A percentile compares a stretch with the other conserved stretches of the same genome.
Conservation (phyloP, 208 protist genomes). For the Naegleria lovaniensis region DNA sequence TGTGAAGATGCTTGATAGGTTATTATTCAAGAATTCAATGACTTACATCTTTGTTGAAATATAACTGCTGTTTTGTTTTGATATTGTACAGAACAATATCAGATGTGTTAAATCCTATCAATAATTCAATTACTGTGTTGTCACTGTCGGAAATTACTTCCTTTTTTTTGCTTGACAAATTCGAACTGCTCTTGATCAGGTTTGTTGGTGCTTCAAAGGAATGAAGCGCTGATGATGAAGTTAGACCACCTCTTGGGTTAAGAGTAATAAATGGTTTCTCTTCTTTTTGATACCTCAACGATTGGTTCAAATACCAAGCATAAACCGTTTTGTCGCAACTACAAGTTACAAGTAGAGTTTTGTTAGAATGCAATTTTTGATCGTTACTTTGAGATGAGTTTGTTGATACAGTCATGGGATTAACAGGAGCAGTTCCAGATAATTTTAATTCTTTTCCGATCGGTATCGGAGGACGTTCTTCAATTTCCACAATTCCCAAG, state of each 20-base stretch:
- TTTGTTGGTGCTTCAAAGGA: background rate
- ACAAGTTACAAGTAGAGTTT: background rate
- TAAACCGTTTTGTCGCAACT: background rate
- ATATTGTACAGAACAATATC: background rate
- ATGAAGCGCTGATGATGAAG: background rate
- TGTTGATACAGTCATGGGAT: background rate
- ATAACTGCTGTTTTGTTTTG: background rate
- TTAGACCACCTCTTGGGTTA: background rate
- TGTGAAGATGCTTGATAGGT: no score
- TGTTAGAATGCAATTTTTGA: background rate
- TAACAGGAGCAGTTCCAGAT: no score
- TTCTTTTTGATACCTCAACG: background rate
- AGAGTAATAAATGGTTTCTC: background rate
- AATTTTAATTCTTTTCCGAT: no score
- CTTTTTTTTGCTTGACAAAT: background rate
- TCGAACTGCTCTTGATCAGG: no score
- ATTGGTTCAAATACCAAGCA: background rate
- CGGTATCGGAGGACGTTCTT: no score
- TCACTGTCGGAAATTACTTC: background rate
- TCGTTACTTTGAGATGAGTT: background rate
- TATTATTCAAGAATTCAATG: background rate
- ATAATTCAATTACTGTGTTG: background rate
- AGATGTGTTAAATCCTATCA: background rate
- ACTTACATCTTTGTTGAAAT: slow-evolving; percentile 1
- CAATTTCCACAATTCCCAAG: background rate